These are phyloP conservation scores for Penicillium coprophilum DNA, from an alignment of 495 filamentous ascomycete species.

Conservation along the genomic window DNA sequence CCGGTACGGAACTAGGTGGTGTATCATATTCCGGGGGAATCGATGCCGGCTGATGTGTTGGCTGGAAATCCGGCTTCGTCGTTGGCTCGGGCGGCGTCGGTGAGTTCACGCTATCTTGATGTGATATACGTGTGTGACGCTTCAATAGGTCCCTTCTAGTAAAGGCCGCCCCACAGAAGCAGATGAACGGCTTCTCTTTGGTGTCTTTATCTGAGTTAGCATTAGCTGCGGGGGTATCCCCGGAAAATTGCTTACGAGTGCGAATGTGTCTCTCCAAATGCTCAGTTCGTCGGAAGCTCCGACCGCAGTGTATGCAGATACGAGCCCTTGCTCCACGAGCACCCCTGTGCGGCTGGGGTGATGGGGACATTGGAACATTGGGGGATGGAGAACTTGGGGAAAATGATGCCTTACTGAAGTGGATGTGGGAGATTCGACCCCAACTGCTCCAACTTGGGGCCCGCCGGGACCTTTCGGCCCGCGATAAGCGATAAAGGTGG, in stretches of 20 bases:
- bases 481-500: constrained; percentile 16
- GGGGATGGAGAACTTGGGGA: constrained; percentile 34
- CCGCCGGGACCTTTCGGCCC: constrained; percentile 8
- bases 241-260: constrained; percentile 48
- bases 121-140: constrained; percentile 49
- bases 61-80: constrained; percentile 18
- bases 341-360: constrained; percentile 26
- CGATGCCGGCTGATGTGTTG: constrained; percentile 20
- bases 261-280: constrained; percentile 56
- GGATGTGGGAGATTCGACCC: constrained; percentile 14
- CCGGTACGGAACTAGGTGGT: constrained; percentile 24
- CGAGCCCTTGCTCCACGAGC: constrained; percentile 38
- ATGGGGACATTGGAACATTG: constrained; percentile 37
- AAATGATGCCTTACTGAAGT: constrained; percentile 10
- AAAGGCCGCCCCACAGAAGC: constrained; percentile 55
- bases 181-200: constrained; percentile 55
- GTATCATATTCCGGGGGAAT: constrained; percentile 27
- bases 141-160: constrained; percentile 55
- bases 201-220: constrained; percentile 42
- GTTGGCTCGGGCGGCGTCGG: constrained; percentile 31
- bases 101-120: constrained; percentile 36
- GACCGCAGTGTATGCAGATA: constrained; percentile 43
- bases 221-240: constrained; percentile 18
- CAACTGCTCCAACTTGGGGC: constrained; percentile 13
- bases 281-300: constrained; percentile 45